Evolutionary conservation across 1,284 basidiomycete genomes (phyloP).

Genomic region (Leccinum pachyderme): DNA sequence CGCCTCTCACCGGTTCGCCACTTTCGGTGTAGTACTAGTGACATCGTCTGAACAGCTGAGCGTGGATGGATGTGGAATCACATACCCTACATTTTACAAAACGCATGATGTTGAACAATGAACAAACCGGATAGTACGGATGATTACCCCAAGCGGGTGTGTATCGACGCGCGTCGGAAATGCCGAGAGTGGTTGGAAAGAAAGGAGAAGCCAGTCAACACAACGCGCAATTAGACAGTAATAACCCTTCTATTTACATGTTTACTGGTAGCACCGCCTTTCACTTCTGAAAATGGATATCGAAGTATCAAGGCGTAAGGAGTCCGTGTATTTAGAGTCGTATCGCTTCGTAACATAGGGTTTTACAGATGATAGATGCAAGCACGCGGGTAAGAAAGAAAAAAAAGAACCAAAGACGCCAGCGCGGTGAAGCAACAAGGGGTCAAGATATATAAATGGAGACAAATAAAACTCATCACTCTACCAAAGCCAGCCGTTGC

Average conservation of each 20-base stretch:
- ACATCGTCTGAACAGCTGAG: slow-evolving; percentile 2
- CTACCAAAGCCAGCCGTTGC: slow-evolving; percentile 34
- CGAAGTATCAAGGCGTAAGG: slow-evolving; percentile 5
- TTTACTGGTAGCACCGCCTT: not conserved
- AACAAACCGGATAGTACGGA: not conserved
- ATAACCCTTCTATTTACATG: not conserved
- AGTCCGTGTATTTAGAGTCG: slow-evolving; percentile 22
- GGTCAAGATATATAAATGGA: slow-evolving; percentile 6
- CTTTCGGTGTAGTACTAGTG: slow-evolving; percentile 28
- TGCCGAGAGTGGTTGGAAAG: not conserved
- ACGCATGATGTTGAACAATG: slow-evolving; percentile 24
- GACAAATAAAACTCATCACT: slow-evolving; percentile 16
- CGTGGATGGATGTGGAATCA: slow-evolving; percentile 9
- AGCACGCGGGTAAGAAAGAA: slow-evolving; percentile 5
- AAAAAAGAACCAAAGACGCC: slow-evolving; percentile 22
- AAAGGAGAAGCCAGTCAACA: not conserved
- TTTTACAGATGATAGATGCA: slow-evolving; percentile 17
- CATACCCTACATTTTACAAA: slow-evolving; percentile 26
- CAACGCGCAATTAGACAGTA: not conserved
- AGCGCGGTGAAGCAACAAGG: slow-evolving; percentile 7
- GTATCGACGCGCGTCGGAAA: slow-evolving; percentile 2
- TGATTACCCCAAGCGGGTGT: slow-evolving; percentile 2
- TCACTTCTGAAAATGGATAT: slow-evolving; percentile 6
- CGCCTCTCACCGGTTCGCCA: slow-evolving; percentile 20
- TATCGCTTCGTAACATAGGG: slow-evolving; percentile 23